phyloP scores from a whole-genome alignment of 352 stramenopile species.

The Phytophthora melonis region DNA sequence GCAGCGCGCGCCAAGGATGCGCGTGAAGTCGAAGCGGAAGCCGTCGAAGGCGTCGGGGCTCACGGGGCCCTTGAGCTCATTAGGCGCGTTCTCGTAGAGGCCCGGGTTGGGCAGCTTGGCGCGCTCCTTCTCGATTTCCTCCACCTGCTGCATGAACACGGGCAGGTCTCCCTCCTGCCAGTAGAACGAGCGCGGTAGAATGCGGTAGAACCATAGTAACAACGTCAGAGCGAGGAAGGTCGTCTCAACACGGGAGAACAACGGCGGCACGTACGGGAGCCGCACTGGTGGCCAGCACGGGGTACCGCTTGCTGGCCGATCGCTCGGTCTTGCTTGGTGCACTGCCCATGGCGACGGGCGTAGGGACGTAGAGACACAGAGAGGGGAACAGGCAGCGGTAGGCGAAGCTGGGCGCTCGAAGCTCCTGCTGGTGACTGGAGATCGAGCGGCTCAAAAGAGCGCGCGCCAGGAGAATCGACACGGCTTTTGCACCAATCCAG shows the following conservation, averaged over 20 bases:
- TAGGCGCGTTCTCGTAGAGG: slow-evolving; percentile 86
- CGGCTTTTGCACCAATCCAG: slow-evolving; percentile 26
- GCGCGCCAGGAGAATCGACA: slow-evolving; percentile 7
- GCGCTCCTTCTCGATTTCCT: slow-evolving; percentile 83
- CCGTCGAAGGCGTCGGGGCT: slow-evolving; percentile 86
- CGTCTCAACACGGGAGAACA: background rate
- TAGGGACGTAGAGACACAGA: slow-evolving; percentile 12
- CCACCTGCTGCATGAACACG: slow-evolving; percentile 86
- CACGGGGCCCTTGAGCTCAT: slow-evolving; percentile 85
- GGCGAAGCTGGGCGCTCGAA: slow-evolving; percentile 7
- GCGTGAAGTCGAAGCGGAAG: slow-evolving; percentile 90
- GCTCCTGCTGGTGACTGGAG: slow-evolving; percentile 38
- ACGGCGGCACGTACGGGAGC: slow-evolving; percentile 52
- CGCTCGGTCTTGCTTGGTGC: slow-evolving; percentile 48
- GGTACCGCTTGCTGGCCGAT: slow-evolving; percentile 41
- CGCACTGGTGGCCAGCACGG: slow-evolving; percentile 76
- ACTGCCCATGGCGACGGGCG: slow-evolving; percentile 57
- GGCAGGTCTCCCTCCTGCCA: slow-evolving; percentile 55
- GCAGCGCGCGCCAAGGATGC: slow-evolving; percentile 82
- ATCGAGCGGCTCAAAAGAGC: slow-evolving; percentile 37
- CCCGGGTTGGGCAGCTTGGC: slow-evolving; percentile 78
- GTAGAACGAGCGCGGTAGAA: background rate
- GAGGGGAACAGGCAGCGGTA: slow-evolving; percentile 23
- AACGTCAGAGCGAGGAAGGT: background rate
- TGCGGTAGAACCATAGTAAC: slow-evolving; percentile 5